A percentile compares a stretch with the other conserved stretches of the same genome.
These are phyloP conservation scores for Candida sphagnicola DNA, from an alignment of 805 yeast genomes.

Conservation along the genomic window DNA sequence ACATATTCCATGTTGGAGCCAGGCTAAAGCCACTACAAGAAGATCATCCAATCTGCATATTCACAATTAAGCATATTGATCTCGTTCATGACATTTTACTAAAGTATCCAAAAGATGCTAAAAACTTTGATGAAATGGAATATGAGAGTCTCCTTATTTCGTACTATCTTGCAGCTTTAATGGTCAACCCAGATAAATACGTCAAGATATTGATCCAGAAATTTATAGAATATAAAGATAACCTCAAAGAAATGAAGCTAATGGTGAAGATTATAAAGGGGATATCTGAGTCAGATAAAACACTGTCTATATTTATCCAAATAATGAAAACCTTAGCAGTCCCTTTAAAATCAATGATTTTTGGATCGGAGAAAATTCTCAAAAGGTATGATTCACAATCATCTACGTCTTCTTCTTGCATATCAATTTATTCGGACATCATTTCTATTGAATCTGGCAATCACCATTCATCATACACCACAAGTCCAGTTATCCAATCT, in stretches of 20 bases:
- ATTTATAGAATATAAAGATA: slow-evolving; percentile 19
- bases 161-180: slow-evolving; percentile 32
- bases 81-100: slow-evolving; percentile 22
- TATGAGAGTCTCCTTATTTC: slow-evolving; percentile 23
- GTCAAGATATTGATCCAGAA: slow-evolving; percentile 17
- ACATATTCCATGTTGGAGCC: slow-evolving; percentile 33
- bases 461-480: not conserved
- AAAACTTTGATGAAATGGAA: slow-evolving; percentile 10
- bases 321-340: slow-evolving; percentile 22
- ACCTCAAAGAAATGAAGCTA: slow-evolving; percentile 20
- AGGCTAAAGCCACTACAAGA: slow-evolving; percentile 15
- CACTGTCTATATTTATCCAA: slow-evolving; percentile 14
- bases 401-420: slow-evolving; percentile 10
- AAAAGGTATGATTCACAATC: slow-evolving; percentile 14
- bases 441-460: not conserved
- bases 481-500: not conserved
- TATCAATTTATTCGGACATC: slow-evolving; percentile 12
- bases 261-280: slow-evolving; percentile 28
- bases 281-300: slow-evolving; percentile 22
- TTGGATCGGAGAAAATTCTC: slow-evolving; percentile 21
- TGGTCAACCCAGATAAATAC: slow-evolving; percentile 31
- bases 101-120: slow-evolving; percentile 11
- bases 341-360: slow-evolving; percentile 22
- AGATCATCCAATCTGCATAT: slow-evolving; percentile 25
- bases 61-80: slow-evolving; percentile 29